These are phyloP conservation scores for Tetrahymena borealis DNA, from an alignment of 73 alveolate genomes.

Conservation along the genomic window DNA sequence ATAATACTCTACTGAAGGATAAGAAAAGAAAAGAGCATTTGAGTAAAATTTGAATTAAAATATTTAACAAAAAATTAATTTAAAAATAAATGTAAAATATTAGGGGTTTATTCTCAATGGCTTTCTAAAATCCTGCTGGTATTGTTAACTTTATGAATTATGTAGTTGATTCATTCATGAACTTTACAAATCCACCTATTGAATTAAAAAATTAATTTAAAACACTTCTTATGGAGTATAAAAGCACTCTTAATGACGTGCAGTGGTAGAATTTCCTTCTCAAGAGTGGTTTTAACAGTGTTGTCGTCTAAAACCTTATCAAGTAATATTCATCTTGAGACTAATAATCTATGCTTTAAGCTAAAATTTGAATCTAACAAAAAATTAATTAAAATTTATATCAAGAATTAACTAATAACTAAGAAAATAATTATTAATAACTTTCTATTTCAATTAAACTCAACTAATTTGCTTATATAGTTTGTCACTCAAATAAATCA, in stretches of 20 bases:
- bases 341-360: background rate
- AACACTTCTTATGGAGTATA: background rate
- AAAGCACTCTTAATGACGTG: background rate
- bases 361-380: no score
- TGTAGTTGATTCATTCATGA: background rate
- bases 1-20: background rate
- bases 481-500: no score
- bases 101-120: background rate
- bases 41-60: background rate
- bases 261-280: background rate
- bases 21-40: background rate
- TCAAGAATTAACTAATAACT: no score
- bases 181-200: background rate
- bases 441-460: no score
- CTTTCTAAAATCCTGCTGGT: background rate
- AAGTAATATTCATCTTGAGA: background rate
- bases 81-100: background rate
- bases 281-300: background rate
- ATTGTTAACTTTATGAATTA: background rate
- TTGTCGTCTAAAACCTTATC: background rate
- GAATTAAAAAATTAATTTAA: background rate
- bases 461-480: no score
- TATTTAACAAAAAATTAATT: background rate
- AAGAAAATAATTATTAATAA: no score
- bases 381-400: no score